phyloP scores from a whole-genome alignment of 148 eudicot species.

The Linanthus parryae region DNA sequence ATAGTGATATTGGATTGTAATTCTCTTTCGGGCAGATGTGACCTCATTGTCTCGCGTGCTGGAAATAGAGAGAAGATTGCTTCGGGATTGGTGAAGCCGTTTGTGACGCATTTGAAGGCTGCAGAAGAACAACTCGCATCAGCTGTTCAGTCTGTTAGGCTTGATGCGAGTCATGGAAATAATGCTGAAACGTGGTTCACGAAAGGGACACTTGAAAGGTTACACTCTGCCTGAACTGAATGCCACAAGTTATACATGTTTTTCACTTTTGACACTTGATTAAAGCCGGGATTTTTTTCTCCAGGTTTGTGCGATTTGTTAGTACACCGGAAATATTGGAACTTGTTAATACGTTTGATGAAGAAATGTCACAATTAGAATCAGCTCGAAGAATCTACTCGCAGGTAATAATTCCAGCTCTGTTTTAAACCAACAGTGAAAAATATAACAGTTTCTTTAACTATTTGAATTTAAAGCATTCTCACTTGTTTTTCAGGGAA shows the following conservation, averaged over 20 bases:
- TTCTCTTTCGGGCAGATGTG: conserved; percentile 51
- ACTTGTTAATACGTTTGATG: conserved; percentile 62
- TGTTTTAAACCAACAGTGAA: neutral
- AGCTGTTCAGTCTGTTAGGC: conserved; percentile 63
- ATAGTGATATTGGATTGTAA: conserved; percentile 5
- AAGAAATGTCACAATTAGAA: conserved; percentile 90
- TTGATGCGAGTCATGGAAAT: conserved; percentile 45
- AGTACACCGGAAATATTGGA: conserved; percentile 83
- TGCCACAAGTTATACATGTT: conserved; percentile 1
- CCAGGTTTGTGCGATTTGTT: conserved; percentile 89
- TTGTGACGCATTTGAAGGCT: conserved; percentile 63
- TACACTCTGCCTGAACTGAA: conserved; percentile 10
- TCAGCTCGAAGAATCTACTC: conserved; percentile 84
- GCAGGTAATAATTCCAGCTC: conserved; percentile 42
- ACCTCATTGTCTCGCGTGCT: conserved; percentile 67
- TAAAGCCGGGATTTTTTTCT: conserved; percentile 9
- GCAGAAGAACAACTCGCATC: conserved; percentile 72
- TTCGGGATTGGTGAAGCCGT: conserved; percentile 77
- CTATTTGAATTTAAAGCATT: too few relatives aligned
- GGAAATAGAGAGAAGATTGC: conserved; percentile 77
- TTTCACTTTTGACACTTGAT: neutral
- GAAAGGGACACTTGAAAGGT: conserved; percentile 91
- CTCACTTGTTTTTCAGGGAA: neutral
- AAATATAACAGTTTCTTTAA: too few relatives aligned
- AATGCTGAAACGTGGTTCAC: conserved; percentile 74